A percentile compares a stretch with the other conserved stretches of the same genome.
Conservation (phyloP, 2,329 filamentous ascomycete genomes). For the Shiraia sp. region DNA sequence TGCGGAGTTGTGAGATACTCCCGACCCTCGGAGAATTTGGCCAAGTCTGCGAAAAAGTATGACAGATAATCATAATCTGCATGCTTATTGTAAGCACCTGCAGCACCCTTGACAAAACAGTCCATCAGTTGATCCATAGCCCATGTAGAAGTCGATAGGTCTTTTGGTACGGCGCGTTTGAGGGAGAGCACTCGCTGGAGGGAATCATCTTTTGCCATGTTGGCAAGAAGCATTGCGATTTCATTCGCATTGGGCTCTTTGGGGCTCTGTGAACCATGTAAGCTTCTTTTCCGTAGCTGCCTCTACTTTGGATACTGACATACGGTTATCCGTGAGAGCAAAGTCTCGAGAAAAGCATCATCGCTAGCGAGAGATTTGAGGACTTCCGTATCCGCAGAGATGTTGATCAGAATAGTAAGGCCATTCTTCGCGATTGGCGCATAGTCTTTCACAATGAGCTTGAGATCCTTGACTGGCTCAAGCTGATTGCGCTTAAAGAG, state of each 20-base stretch:
- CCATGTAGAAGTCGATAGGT: conserved; percentile 71
- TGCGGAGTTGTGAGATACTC: conserved; percentile 75
- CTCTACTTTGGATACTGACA: conserved; percentile 54
- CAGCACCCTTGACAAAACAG: conserved; percentile 90
- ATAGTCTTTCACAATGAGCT: conserved; percentile 83
- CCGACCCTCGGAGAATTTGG: conserved; percentile 74
- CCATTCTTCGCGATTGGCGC: conserved; percentile 91
- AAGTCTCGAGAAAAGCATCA: conserved; percentile 75
- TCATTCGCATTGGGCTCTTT: conserved; percentile 83
- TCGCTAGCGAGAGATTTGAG: conserved; percentile 74
- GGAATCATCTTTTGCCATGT: conserved; percentile 79
- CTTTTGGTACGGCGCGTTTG: conserved; percentile 69
- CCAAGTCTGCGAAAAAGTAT: conserved; percentile 91
- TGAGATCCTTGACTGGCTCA: conserved; percentile 81
- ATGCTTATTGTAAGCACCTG: conserved; percentile 78
- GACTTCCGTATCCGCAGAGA: conserved; percentile 76
- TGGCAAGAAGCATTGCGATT: conserved; percentile 89
- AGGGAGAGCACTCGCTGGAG: conserved; percentile 70
- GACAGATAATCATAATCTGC: conserved; percentile 91
- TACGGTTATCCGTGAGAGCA: conserved; percentile 75
- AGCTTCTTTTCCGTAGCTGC: conserved; percentile 4
- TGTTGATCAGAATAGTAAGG: conserved; percentile 85
- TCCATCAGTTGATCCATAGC: conserved; percentile 92
- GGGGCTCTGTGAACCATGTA: conserved; percentile 56
- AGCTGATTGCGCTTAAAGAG: conserved; percentile 85